Evolutionary conservation across 2,329 filamentous ascomycete species (phyloP).

Genomic region (Claviceps spartinae): DNA sequence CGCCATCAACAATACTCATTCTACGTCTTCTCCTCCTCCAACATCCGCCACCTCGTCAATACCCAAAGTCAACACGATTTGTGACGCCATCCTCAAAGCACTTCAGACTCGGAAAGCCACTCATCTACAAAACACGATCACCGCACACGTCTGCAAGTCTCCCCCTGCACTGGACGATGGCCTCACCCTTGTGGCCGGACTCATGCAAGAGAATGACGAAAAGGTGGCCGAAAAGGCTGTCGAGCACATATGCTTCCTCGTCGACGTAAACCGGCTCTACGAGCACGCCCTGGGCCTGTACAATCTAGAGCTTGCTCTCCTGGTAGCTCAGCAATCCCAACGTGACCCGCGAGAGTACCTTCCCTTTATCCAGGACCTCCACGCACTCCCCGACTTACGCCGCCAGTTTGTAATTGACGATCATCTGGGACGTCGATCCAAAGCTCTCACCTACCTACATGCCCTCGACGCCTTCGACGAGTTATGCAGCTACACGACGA

Average conservation of each 20-base stretch:
- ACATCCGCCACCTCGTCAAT: not conserved
- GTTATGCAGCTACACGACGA: conserved; percentile 61
- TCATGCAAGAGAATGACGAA: conserved; percentile 53
- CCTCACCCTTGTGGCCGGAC: conserved; percentile 60
- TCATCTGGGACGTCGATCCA: conserved; percentile 60
- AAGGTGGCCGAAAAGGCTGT: conserved; percentile 75
- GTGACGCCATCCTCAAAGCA: conserved; percentile 64
- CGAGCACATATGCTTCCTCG: conserved; percentile 94
- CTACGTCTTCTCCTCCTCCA: conserved; percentile 5
- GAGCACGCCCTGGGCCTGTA: conserved; percentile 85
- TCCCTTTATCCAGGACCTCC: conserved; percentile 80
- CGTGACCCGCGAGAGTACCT: conserved; percentile 92
- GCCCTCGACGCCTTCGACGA: conserved; percentile 63
- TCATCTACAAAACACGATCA: conserved; percentile 83
- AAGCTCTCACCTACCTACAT: conserved; percentile 68
- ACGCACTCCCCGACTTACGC: conserved; percentile 56
- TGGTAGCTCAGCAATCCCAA: conserved; percentile 92
- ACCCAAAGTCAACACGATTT: conserved; percentile 73
- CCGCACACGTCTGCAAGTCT: conserved; percentile 83
- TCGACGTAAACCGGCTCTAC: conserved; percentile 84
- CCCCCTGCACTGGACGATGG: conserved; percentile 85
- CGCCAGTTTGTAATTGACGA: conserved; percentile 80
- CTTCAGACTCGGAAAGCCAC: conserved; percentile 48
- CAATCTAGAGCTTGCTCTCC: conserved; percentile 73
- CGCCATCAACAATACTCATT: conserved; percentile 4